A percentile compares a stretch with the other conserved stretches of the same genome.
These are phyloP conservation scores for Cokeromyces recurvatus DNA, from an alignment of 371 early-diverging fungal species.

Conservation along the genomic window DNA sequence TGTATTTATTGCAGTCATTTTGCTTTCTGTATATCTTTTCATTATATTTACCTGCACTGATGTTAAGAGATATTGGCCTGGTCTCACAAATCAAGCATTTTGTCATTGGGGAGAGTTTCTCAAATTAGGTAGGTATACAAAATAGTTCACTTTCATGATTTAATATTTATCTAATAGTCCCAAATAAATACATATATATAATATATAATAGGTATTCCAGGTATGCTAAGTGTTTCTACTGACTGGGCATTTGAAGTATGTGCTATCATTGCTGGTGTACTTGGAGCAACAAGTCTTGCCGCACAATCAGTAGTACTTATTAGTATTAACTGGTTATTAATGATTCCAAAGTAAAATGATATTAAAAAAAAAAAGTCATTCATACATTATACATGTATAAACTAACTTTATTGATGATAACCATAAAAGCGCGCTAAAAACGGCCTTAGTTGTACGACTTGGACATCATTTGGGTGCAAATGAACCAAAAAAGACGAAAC, in stretches of 20 bases:
- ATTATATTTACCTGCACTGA: constrained; percentile 16
- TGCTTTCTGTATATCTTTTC: constrained; percentile 2
- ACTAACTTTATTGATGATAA: no score
- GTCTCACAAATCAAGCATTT: constrained; percentile 25
- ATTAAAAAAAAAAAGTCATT: background rate
- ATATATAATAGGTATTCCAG: constrained; percentile 30
- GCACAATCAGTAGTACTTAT: constrained; percentile 37
- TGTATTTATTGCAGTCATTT: constrained; percentile 1
- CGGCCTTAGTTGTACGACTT: constrained; percentile 26
- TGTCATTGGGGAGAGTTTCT: constrained; percentile 33
- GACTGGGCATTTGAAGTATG: constrained; percentile 51
- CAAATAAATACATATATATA: background rate
- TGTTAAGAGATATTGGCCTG: constrained; percentile 29
- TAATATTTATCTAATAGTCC: background rate
- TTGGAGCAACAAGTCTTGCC: constrained; percentile 39
- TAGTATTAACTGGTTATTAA: constrained; percentile 27
- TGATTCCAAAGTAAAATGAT: constrained; percentile 36
- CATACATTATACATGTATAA: no score
- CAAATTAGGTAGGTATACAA: constrained; percentile 26
- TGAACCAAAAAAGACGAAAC: constrained; percentile 18
- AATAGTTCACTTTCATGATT: background rate
- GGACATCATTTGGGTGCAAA: constrained; percentile 41
- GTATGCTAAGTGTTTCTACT: constrained; percentile 41
- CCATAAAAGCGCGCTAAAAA: constrained; percentile 25
- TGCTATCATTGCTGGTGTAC: constrained; percentile 36